A percentile compares a stretch with the other conserved stretches of the same genome.
Conservation (phyloP, 495 filamentous ascomycete genomes). For the Neurospora sp. region DNA sequence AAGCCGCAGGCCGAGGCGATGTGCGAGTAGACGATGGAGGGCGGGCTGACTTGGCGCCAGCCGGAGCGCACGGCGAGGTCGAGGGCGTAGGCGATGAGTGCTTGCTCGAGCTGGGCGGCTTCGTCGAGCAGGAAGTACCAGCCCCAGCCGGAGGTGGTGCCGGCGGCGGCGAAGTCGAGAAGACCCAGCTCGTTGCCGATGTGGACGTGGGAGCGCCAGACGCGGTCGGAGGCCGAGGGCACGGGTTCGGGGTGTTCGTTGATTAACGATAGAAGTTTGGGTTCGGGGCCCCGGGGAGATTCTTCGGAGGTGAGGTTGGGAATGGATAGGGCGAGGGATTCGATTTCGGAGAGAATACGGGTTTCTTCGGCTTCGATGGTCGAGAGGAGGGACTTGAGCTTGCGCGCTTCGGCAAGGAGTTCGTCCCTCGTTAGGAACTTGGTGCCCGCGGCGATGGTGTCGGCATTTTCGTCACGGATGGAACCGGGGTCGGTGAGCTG, state of each 20-base stretch:
- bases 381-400: constrained; percentile 55
- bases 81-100: constrained; percentile 78
- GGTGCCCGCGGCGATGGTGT: constrained; percentile 11
- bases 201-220: constrained; percentile 63
- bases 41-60: constrained; percentile 69
- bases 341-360: constrained; percentile 53
- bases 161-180: constrained; percentile 74
- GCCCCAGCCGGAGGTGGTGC: constrained; percentile 78
- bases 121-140: constrained; percentile 94
- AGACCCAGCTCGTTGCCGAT: constrained; percentile 72
- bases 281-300: constrained; percentile 61
- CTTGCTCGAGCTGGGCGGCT: constrained; percentile 83
- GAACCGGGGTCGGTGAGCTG: constrained; percentile 36
- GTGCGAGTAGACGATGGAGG: constrained; percentile 85
- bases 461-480: constrained; percentile 24
- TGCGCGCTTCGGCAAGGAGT: constrained; percentile 54
- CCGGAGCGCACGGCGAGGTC: constrained; percentile 55
- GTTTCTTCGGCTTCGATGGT: constrained; percentile 50
- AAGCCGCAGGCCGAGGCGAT: constrained; percentile 87
- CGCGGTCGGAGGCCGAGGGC: constrained; percentile 36
- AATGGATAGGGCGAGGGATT: constrained; percentile 62
- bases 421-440: constrained; percentile 29
- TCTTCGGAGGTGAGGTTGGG: constrained; percentile 74
- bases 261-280: constrained; percentile 50
- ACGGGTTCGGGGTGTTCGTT: constrained; percentile 57